Conservation (phyloP, 768 basidiomycete species). For the Lactifluus subvellereus region DNA sequence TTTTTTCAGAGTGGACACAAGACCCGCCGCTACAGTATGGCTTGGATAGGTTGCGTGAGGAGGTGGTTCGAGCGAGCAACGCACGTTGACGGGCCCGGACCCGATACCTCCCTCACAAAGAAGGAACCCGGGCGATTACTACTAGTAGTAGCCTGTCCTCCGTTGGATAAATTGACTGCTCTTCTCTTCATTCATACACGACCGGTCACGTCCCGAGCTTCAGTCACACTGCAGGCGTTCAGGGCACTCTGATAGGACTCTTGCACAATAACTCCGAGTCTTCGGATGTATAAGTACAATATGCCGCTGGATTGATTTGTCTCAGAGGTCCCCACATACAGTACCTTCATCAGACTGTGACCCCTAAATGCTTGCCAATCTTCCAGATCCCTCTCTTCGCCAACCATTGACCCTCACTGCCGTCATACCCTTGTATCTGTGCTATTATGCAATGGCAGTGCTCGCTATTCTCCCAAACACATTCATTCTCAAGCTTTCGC, state of each 20-base stretch:
- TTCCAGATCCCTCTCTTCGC: constrained; percentile 4
- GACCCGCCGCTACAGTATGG: too few relatives aligned
- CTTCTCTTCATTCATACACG: not conserved
- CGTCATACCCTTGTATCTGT: not conserved
- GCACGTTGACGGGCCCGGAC: too few relatives aligned
- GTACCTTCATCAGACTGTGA: not conserved
- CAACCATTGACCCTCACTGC: not conserved
- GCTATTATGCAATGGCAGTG: not conserved
- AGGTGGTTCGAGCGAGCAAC: too few relatives aligned
- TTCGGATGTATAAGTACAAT: not conserved
- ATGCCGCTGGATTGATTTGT: not conserved
- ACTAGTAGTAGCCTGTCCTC: too few relatives aligned
- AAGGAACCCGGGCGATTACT: too few relatives aligned
- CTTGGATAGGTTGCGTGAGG: too few relatives aligned
- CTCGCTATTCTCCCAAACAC: constrained; percentile 10
- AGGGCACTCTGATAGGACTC: not conserved
- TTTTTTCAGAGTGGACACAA: too few relatives aligned
- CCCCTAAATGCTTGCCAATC: not conserved
- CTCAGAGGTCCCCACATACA: not conserved
- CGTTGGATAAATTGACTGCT: too few relatives aligned
- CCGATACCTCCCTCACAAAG: too few relatives aligned
- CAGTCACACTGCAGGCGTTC: not conserved
- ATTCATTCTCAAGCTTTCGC: not conserved
- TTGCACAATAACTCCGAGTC: too few relatives aligned
- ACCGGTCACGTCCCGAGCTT: not conserved